Evolutionary conservation across 129 eudicot species (phyloP), one percentile per base, ranked within the genome.

Genomic region (Silybum marianum): DNA sequence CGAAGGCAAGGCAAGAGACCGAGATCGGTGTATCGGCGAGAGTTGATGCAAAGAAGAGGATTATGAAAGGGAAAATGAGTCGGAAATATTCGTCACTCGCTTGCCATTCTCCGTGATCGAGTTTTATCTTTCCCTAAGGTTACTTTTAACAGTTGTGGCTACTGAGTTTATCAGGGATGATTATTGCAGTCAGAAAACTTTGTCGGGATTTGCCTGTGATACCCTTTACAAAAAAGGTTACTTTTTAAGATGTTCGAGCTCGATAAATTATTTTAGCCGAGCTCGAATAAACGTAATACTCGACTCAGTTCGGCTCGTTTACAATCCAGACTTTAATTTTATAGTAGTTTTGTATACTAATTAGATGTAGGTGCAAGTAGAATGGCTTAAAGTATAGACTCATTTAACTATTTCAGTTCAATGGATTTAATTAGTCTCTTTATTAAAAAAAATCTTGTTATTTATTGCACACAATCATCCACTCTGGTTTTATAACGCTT

Each of bases 21-120:
- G 89, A 87, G 68, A 81, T 90, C 71, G 97, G 97, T 32, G 78
- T 90, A 28, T 77, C 97, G 3, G 92, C 94, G 0, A 79, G 97
- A 85, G 97, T 92, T 30, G 97, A 92, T 78, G 94, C 91, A 6
- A 92, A 85, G 68, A 88, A 88, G 25, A 82, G 87, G 66, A 78
- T 84, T 1, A 65, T 88, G 58, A 90, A 82, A 74, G 88, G 83
- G 69, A 86, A 75, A 77, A 68, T 84, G 78, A 88, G 88, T 8
- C 79, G 80, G 73, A 90, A 82, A 78, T 68, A 77, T 77, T 85
- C 91, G 8, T 26, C 72, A 2, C 54, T 44, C 3, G 54, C 54
- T 11, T 44, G 13, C 11, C 54, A 3, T 44, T 44, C 54, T 44
- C 3, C 54, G 16, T 44, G 16, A 38, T 38, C 48, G 48, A 40